A percentile compares a stretch with the other conserved stretches of the same genome.
These are phyloP conservation scores for Pseudonitzschia multiseries DNA, from an alignment of 108 stramenopile genomes.

Conservation along the genomic window DNA sequence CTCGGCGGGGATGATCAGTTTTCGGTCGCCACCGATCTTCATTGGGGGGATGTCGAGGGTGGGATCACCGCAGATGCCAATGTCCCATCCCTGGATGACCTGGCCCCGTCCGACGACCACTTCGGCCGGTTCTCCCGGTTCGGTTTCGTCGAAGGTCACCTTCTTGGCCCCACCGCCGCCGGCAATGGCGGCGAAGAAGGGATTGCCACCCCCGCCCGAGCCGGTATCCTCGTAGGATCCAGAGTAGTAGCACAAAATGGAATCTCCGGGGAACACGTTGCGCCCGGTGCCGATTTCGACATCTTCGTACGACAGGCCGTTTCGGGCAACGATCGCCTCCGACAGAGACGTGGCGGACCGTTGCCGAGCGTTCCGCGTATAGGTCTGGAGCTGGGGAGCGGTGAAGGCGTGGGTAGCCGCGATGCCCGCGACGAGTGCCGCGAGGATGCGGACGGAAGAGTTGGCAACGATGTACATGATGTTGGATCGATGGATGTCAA, in stretches of 20 bases:
- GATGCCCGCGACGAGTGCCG: background rate
- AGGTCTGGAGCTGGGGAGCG: background rate
- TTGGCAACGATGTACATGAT: background rate
- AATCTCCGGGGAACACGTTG: constrained; percentile 27
- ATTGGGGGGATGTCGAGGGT: constrained; percentile 25
- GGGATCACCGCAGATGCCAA: constrained; percentile 32
- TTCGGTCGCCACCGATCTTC: constrained; percentile 37
- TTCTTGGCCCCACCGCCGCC: background rate
- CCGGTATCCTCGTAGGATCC: constrained; percentile 15
- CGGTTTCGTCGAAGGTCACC: constrained; percentile 17
- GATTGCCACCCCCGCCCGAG: constrained; percentile 1
- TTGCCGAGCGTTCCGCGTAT: background rate
- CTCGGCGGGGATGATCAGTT: constrained; percentile 28
- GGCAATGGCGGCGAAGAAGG: constrained; percentile 2
- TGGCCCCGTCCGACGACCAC: constrained; percentile 32
- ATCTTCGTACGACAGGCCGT: constrained; percentile 31
- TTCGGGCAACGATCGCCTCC: constrained; percentile 19
- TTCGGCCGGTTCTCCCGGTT: constrained; percentile 21
- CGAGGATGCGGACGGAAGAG: background rate
- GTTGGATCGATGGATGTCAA: too few relatives aligned
- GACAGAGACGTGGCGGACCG: background rate
- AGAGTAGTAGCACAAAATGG: constrained; percentile 27
- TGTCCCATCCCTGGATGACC: constrained; percentile 36
- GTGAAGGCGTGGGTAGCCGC: background rate
- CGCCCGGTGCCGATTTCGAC: constrained; percentile 26